Base-by-base conservation (phyloP, 2,329 filamentous ascomycete genomes). In the Akanthomyces lecanii region DNA sequence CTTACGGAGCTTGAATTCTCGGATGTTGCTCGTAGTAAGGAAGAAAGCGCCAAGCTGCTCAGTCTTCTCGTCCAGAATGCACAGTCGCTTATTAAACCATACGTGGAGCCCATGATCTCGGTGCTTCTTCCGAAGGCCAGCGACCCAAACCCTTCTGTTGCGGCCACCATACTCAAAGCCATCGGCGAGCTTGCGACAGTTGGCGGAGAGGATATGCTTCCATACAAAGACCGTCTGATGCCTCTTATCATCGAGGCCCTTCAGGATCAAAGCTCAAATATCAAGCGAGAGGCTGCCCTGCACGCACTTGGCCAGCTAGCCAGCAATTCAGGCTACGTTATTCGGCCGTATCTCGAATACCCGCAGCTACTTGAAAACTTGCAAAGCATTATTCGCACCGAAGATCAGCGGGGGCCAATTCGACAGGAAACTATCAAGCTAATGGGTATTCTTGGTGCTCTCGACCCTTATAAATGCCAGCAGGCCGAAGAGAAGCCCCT, bases 281-380 rank as follows among this genome's bases (percentile, higher is more conserved):
- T 87, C 52, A 98, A 98, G 77, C 88, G 95, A 62, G 93, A 97
- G 74, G 91, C 96, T 6, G 94, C 95, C 3, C 81, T 99, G 38
- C 90, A 91, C 67, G 95, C 95, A 0, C 82, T 99, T 0, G 94
- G 94, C 23, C 93, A 98, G 72, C 80, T 99, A 61, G 92, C 95
- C 6, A 96, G 92, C 71, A 98, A 97, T 75, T 95, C 93, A 14
- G 95, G 96, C 68, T 99, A 99, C 77, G 96, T 99, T 59, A 98
- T 99, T 65, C 88, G 93, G 62, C 96, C 96, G 0, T 99, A 99
- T 70, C 82, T 94, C 54, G 93, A 99, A 65, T 97, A 98, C 69
- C 95, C 96, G 0, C 89, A 97, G 72, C 84, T 99, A 10, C 86
- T 99, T 55, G 92, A 95, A 65, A 90, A 98, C 33, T 79, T 99